Base-by-base conservation (phyloP, 1,284 basidiomycete species). In the Pholiota adiposa region DNA sequence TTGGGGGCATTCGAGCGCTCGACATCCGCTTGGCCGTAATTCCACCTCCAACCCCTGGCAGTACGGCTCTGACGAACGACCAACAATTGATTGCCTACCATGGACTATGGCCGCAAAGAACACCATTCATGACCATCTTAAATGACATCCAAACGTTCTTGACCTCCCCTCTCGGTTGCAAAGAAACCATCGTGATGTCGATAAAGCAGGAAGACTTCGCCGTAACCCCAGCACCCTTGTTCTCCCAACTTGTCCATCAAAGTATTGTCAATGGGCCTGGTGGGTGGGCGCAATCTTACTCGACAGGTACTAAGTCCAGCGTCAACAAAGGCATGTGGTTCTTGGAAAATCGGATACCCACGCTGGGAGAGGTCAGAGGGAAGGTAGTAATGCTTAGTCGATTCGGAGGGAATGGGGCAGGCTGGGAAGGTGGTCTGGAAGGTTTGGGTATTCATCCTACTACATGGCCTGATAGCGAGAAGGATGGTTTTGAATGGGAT, bases 201-300 rank as follows among this genome's bases (percentile, higher is more conserved):
- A 83, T 97, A 70, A 96, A 96, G 72, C 90, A 96, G 71, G 94
- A 96, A 71, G 88, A 91, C 67, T 82, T 77, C 55, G 70, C 74
- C 31, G 75, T 65, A n/a, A 83, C 77, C 3, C 74, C 80, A 1
- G 69, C 80, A 0, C 67, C 69, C 12, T 64, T 73, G 9, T 95
- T 95, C 73, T 90, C 91, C 0, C 67, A 73, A 31, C 73, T 87
- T 9, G 90, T 96, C 6, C 85, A 83, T 54, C 75, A 83, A 38
- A 88, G 88, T 58, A 87, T 96, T 46, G 69, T 72, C 29, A 69
- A 68, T 40, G 82, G 84, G 0, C 82, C 83, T 3, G 86, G 87
- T 9, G 85, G 86, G 8, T 72, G 70, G 68, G 56, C 62, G 21
- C 54, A 67, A 4, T 56, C 58, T 0, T 61, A 58, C 27, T 9